Conservation (phyloP, 306 rosid species). For the Amphicarpaea edgeworthii region DNA sequence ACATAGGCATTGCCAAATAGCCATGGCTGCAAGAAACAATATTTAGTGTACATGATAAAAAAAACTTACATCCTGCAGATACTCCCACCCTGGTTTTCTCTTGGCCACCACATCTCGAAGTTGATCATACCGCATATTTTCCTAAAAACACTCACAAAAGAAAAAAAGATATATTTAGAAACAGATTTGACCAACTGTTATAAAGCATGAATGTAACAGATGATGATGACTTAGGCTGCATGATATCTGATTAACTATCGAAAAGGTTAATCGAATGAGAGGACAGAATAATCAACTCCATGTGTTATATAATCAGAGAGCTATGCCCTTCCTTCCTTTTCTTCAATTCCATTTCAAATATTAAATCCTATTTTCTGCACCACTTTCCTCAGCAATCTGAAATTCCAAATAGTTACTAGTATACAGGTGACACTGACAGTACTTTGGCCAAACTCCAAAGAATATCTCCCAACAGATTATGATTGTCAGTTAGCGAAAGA, state of each 20-base stretch:
- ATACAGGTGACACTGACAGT: not conserved
- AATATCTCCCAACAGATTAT: conserved; percentile 23
- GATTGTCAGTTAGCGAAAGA: conserved; percentile 31
- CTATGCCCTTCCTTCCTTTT: not conserved
- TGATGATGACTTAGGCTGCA: conserved; percentile 23
- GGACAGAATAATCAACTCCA: conserved; percentile 22
- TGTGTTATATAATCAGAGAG: not conserved
- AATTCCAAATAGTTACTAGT: not conserved
- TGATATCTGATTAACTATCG: conserved; percentile 10
- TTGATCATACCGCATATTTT: conserved; percentile 82
- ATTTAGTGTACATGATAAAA: conserved; percentile 7
- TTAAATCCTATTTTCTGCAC: conserved; percentile 8
- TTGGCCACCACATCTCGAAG: conserved; percentile 90
- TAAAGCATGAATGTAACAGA: not conserved
- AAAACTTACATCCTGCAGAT: conserved; percentile 81
- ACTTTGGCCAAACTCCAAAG: conserved; percentile 13
- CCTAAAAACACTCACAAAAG: conserved; percentile 58
- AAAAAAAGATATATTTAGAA: conserved; percentile 24
- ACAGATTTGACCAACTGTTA: conserved; percentile 19
- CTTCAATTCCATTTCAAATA: conserved; percentile 25
- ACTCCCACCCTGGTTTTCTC: conserved; percentile 96
- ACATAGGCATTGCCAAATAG: conserved; percentile 26
- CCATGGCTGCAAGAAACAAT: conserved; percentile 35
- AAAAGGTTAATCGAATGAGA: conserved; percentile 18
- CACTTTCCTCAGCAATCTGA: conserved; percentile 11